phyloP scores from a whole-genome alignment of 345 rosid genomes.

The Acer saccharum region DNA sequence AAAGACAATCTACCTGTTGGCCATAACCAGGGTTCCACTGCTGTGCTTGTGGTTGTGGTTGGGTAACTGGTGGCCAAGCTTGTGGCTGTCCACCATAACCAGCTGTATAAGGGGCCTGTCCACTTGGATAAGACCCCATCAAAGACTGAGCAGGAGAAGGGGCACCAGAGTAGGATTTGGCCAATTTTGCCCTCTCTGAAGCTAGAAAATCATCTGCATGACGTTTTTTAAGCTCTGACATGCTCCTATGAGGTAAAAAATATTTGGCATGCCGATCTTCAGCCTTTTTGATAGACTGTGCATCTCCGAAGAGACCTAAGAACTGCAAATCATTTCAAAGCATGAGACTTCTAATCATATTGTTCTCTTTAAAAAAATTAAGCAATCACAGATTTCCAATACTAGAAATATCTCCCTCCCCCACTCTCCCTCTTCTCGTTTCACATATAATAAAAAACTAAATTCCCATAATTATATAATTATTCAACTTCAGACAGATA shows the following conservation, averaged over 20 bases:
- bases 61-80: slow-evolving; percentile 79
- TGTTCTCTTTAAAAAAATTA: neutral
- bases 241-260: slow-evolving; percentile 66
- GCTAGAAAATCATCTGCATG: slow-evolving; percentile 77
- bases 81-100: slow-evolving; percentile 82
- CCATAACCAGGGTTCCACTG: slow-evolving; percentile 80
- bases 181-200: slow-evolving; percentile 80
- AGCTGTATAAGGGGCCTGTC: slow-evolving; percentile 83
- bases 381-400: neutral
- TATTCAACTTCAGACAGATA: neutral
- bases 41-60: slow-evolving; percentile 62
- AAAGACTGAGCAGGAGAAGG: slow-evolving; percentile 59
- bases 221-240: slow-evolving; percentile 73
- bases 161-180: slow-evolving; percentile 61
- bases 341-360: neutral
- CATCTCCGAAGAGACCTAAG: slow-evolving; percentile 78
- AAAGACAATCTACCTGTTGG: slow-evolving; percentile 58
- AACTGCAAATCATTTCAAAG: slow-evolving; percentile 52
- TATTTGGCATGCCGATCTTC: slow-evolving; percentile 81
- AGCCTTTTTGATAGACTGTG: slow-evolving; percentile 61
- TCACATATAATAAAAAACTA: neutral
- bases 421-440: too few relatives aligned
- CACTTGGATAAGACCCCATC: slow-evolving; percentile 73
- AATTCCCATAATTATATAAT: neutral
- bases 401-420: neutral